Evolutionary conservation across 2,329 filamentous ascomycete species (phyloP).

Genomic region (Venturia oleaginea): DNA sequence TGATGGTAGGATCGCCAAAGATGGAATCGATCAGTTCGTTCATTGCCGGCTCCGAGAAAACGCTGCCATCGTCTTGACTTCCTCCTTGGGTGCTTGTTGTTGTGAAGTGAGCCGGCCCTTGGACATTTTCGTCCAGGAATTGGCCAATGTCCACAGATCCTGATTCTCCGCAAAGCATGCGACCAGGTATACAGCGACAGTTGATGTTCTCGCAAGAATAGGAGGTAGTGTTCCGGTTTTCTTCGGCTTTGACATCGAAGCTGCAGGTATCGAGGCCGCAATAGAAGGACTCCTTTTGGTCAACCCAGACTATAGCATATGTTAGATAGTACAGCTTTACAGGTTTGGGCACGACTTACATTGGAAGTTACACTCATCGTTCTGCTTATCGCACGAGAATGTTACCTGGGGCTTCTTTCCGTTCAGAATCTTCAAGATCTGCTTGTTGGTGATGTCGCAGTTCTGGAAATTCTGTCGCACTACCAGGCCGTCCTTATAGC

Average conservation of each 20-base stretch:
- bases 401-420: slow-evolving; percentile 85
- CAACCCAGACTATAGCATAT: slow-evolving; percentile 75
- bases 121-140: slow-evolving; percentile 73
- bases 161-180: slow-evolving; percentile 88
- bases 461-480: slow-evolving; percentile 96
- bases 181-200: slow-evolving; percentile 80
- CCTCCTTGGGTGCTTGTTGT: slow-evolving; percentile 50
- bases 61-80: slow-evolving; percentile 60
- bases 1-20: slow-evolving; percentile 87
- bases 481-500: slow-evolving; percentile 82
- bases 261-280: slow-evolving; percentile 77
- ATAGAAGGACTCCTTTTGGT: slow-evolving; percentile 89
- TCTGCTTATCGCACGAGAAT: slow-evolving; percentile 74
- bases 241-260: slow-evolving; percentile 59
- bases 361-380: slow-evolving; percentile 82
- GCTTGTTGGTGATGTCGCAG: slow-evolving; percentile 92
- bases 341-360: slow-evolving; percentile 46
- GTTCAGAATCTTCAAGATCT: slow-evolving; percentile 80
- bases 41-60: slow-evolving; percentile 87
- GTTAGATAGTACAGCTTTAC: slow-evolving; percentile 20
- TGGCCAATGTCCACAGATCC: slow-evolving; percentile 89
- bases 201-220: slow-evolving; percentile 79
- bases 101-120: slow-evolving; percentile 77
- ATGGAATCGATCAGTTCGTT: slow-evolving; percentile 79
- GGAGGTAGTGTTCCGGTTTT: slow-evolving; percentile 66